Evolutionary conservation across 2,329 filamentous ascomycete genomes (phyloP), one percentile per base, ranked within the genome.

Genomic region (Botrytis fabae): DNA sequence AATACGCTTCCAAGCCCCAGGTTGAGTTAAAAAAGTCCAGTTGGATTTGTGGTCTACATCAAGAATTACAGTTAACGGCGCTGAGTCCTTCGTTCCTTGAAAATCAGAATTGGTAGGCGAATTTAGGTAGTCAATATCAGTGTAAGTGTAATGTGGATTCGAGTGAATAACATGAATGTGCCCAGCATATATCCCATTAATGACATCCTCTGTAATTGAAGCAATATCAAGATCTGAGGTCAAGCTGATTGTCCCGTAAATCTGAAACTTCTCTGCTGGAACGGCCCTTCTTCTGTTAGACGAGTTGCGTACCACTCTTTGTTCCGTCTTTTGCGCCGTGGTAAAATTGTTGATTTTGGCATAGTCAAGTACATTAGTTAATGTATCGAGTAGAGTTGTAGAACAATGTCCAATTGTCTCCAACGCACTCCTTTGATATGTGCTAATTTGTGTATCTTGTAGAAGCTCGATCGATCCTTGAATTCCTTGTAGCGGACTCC

Each of bases 401-500:
- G 81, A 79, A 75, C 80, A 82, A 40, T 77, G 78, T 63, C 81
- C 77, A 35, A 83, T 77, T 2, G 79, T 81, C 16, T 79, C 77
- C n/a, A 81, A 76, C 63, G 82, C 75, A 51, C 77, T 76, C 22
- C 75, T 76, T 72, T 82, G 81, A 61, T 78, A 78, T 38, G 73
- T 77, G 69, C 79, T 78, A 12, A 82, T 72, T 28, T 78, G 77
- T 1, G 83, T 84, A 32, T 86, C 85, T 35, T 83, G 81, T 1
- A 88, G 79, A 40, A 87, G 83, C 73, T 87, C 85, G 1, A 83
- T 81, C 74, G 80, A 87, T 4, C 85, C 86, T 0, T 88, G 78
- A 68, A 89, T 87, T 2, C 87, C 87, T 72, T 89, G 87, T 2
- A 89, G 78, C 0, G 87, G 87, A 12, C 84, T 87, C 59, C 87